Conservation (phyloP, 164 flowering plant genomes). For the Liriodendron chinense region DNA sequence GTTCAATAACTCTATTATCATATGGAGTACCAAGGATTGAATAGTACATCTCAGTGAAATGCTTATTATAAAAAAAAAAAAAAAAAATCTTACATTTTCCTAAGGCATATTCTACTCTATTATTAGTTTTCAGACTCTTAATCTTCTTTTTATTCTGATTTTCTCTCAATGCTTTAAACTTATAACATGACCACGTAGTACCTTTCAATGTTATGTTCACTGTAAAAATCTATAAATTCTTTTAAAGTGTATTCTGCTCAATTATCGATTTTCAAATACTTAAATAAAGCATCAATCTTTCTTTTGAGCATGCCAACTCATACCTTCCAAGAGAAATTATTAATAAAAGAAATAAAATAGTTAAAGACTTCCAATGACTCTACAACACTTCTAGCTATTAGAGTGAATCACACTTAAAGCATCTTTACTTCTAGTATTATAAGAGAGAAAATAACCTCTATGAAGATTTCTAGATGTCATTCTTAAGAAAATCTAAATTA, state of each 20-base stretch:
- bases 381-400: not conserved
- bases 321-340: not conserved
- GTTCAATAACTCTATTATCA: not conserved
- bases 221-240: too few species aligned
- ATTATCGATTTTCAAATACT: not conserved
- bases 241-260: too few species aligned
- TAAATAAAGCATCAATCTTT: not conserved
- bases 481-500: not conserved
- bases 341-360: not conserved
- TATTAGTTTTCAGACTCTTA: not conserved
- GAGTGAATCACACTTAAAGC: not conserved
- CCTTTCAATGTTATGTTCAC: too few species aligned
- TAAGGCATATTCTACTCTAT: not conserved
- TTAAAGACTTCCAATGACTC: not conserved
- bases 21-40: not conserved
- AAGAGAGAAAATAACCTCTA: not conserved
- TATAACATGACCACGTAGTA: too few species aligned
- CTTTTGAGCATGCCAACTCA: not conserved
- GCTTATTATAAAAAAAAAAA: not conserved
- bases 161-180: not conserved
- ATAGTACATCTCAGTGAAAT: not conserved
- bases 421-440: not conserved
- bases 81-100: not conserved
- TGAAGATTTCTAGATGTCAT: not conserved
- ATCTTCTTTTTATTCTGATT: not conserved